phyloP scores from a whole-genome alignment of 73 alveolate species.

The Paramecium octaurelia region DNA sequence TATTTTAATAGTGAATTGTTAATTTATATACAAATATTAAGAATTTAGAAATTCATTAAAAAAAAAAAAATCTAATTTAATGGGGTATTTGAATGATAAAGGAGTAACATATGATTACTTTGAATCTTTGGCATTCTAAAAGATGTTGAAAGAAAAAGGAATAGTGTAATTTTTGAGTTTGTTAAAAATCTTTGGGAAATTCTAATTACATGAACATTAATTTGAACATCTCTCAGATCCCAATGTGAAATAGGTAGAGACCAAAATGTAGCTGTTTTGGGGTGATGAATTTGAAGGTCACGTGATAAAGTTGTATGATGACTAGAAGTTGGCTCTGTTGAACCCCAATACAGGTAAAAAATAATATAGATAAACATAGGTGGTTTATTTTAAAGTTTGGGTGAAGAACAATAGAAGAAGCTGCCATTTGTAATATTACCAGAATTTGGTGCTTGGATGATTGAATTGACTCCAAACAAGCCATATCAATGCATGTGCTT shows the following conservation, averaged over 20 bases:
- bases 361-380: not conserved
- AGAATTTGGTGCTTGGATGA: slow-evolving; percentile 89
- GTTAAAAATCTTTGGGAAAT: slow-evolving; percentile 45
- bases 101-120: slow-evolving; percentile 48
- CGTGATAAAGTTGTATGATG: slow-evolving; percentile 49
- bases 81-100: slow-evolving; percentile 52
- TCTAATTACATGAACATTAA: not conserved
- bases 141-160: slow-evolving; percentile 70
- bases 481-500: slow-evolving; percentile 69
- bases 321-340: slow-evolving; percentile 31
- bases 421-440: slow-evolving; percentile 59
- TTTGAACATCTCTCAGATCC: slow-evolving; percentile 16
- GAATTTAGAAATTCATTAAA: not conserved
- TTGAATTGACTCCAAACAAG: slow-evolving; percentile 78
- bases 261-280: slow-evolving; percentile 70
- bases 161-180: slow-evolving; percentile 68
- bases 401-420: slow-evolving; percentile 30
- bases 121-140: slow-evolving; percentile 60
- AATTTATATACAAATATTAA: not conserved
- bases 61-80: not conserved
- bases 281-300: slow-evolving; percentile 86
- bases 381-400: slow-evolving; percentile 20
- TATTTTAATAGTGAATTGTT: not conserved
- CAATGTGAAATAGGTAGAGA: slow-evolving; percentile 42
- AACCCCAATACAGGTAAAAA: slow-evolving; percentile 29